Evolutionary conservation across 140 eudicot species (phyloP).

Genomic region (Flaveria floridana): DNA sequence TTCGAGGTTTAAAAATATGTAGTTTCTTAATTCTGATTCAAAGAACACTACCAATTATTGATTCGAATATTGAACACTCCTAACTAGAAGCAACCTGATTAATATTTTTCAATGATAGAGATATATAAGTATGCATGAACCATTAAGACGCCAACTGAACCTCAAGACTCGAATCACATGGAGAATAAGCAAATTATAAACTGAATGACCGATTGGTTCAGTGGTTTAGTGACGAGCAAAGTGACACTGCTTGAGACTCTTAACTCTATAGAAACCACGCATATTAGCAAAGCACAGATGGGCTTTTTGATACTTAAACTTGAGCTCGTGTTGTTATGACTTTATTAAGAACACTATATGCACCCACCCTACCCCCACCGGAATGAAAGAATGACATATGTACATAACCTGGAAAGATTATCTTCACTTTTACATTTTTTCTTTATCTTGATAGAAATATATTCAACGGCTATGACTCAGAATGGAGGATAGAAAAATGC

Average conservation of each 20-base stretch:
- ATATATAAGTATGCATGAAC: neutral
- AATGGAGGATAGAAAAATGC: neutral
- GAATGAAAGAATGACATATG: too few relatives aligned
- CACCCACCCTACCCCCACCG: too few relatives aligned
- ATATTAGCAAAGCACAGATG: neutral
- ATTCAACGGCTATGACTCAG: neutral
- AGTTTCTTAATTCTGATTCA: too few relatives aligned
- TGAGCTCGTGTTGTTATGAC: too few relatives aligned
- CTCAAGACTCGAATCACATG: constrained; percentile 16
- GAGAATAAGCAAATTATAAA: neutral
- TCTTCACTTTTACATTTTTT: neutral
- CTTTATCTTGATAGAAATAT: neutral
- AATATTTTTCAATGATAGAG: too few relatives aligned
- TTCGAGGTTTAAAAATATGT: too few relatives aligned
- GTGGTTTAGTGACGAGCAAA: neutral
- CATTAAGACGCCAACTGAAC: constrained; percentile 1
- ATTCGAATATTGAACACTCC: too few relatives aligned
- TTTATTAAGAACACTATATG: too few relatives aligned
- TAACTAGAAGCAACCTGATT: too few relatives aligned
- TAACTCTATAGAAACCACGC: neutral
- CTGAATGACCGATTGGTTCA: neutral
- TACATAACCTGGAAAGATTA: too few relatives aligned
- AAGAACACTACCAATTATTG: too few relatives aligned
- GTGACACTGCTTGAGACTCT: neutral
- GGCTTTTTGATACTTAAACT: neutral